Percentiles rank a stretch among this genome's conserved stretches.
phyloP scores from a whole-genome alignment of 768 basidiomycete genomes.

The Lyophyllum shimeji region DNA sequence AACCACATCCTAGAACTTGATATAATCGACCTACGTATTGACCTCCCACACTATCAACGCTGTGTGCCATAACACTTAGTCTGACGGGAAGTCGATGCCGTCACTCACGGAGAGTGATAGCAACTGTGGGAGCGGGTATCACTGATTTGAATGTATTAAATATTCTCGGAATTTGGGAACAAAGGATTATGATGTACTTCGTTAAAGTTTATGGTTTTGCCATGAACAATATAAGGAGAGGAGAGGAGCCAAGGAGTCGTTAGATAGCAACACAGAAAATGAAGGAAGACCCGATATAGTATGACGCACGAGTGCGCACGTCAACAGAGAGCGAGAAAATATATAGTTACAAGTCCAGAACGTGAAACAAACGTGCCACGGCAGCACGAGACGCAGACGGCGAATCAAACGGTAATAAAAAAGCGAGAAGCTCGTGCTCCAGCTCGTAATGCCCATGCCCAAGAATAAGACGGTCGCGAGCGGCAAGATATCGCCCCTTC shows the following conservation, averaged over 20 bases:
- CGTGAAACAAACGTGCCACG: constrained; percentile 12
- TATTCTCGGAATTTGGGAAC: constrained; percentile 6
- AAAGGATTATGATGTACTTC: constrained; percentile 19
- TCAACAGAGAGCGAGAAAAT: constrained; percentile 21
- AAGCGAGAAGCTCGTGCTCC: constrained; percentile 12
- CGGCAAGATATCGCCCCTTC: constrained; percentile 1
- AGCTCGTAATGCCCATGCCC: constrained; percentile 6
- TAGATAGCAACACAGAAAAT: constrained; percentile 37
- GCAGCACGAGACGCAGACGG: constrained; percentile 5
- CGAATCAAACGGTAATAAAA: constrained; percentile 6
- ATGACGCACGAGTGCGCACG: constrained; percentile 11
- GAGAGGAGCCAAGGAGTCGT: constrained; percentile 20
- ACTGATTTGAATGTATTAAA: constrained; percentile 9
- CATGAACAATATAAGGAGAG: constrained; percentile 11
- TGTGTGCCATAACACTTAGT: neutral
- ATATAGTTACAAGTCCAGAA: constrained; percentile 43
- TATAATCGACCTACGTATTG: no score
- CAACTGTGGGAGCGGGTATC: constrained; percentile 1
- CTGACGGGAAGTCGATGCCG: neutral
- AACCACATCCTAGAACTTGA: no score
- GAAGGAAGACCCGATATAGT: constrained; percentile 19
- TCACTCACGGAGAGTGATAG: neutral
- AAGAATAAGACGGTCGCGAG: constrained; percentile 1
- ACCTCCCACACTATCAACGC: neutral
- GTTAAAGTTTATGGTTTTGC: constrained; percentile 15